Base-by-base conservation (phyloP, 202 grass and related monocot species). In the Saccharum hybrid region DNA sequence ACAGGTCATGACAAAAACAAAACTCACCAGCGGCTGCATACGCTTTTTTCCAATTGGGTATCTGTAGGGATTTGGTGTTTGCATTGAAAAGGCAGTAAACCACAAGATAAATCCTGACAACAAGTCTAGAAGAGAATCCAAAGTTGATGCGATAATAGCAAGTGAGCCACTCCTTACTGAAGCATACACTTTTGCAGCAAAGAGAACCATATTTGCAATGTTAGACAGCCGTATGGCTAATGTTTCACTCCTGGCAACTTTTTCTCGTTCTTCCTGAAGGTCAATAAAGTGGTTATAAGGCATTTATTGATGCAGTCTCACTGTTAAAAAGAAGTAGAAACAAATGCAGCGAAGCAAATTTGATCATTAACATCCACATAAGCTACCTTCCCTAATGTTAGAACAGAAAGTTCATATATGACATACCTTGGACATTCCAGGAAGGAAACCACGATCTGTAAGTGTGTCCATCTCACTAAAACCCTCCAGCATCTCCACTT, bases 401-500 rank as follows among this genome's bases (percentile, higher is more conserved):
- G 37, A 74, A 22, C 48, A 88, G 5, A 31, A 66, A 34, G 70
- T 7, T 64, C 71, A 68, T 67, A 68, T 63, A 41, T 30, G 71
- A 74, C 77, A 62, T 23, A 93, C 96, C 96, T 98, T 98, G 85
- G 96, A 92, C 89, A 98, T 84, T 81, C 85, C 93, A 82, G 96
- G 96, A 79, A 98, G 96, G 84, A 98, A 98, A 59, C 96, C 96
- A 28, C 89, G 93, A 68, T 98, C 89, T 34, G 93, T 83, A 60
- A 98, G 85, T 30, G 91, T 84, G 88, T 98, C 96, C 96, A 98
- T 98, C 88, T 98, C 96, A 88, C 87, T 96, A 81, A 98, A 98
- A 70, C 96, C 93, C 59, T 98, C 96, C 22, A 98, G 81, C 93
- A 98, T 98, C 84, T 98, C 96, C 73, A 90, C 91, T 75, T 98